Evolutionary conservation across 768 basidiomycete genomes (phyloP), one percentile per base, ranked within the genome.

Genomic region (Thelephora ganbajun): DNA sequence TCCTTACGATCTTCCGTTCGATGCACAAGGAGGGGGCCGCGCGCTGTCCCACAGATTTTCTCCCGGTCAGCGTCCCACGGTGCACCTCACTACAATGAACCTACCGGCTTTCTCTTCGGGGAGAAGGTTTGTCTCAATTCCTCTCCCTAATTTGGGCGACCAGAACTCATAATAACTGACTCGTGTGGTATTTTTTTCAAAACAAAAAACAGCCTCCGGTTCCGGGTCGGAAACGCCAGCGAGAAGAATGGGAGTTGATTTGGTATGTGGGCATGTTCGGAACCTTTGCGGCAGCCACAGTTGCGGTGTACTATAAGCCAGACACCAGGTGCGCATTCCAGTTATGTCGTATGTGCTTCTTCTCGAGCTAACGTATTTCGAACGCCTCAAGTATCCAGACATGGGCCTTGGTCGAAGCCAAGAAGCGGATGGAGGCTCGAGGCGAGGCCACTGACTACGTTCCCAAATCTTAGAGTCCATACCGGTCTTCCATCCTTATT

Each of bases 191-290:
- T 41, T 54, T 41, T 49, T 41, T 26, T 11, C 23, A n/a, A n/a
- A n/a, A n/a, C n/a, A n/a, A n/a, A n/a, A n/a, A n/a, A n/a, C 49
- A 90, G 88, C 86, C 88, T 5, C 77, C 70, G 42, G 72, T 81
- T 30, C 76, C 80, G 3, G 88, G 88, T 9, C 79, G 87, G 65
- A 93, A 87, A 62, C 75, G 91, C 58, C 77, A 82, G 60, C 83
- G 82, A 61, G 88, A 93, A 61, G 76, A 81, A 19, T 96, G 91
- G 91, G 92, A 96, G 69, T 79, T 73, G 53, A 71, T 87, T 35
- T 96, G 89, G 84, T 87, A 88, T 58, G 61, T 79, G 51, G 92
- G 91, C 30, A 91, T 96, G 86, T 91, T 86, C 58, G 92, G 92
- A 33, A 69, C 78, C 11, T 83, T 96, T 77, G 77, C 70, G 4